Conservation (phyloP, 2,329 filamentous ascomycete species). For the Fusarium vanettenii region DNA sequence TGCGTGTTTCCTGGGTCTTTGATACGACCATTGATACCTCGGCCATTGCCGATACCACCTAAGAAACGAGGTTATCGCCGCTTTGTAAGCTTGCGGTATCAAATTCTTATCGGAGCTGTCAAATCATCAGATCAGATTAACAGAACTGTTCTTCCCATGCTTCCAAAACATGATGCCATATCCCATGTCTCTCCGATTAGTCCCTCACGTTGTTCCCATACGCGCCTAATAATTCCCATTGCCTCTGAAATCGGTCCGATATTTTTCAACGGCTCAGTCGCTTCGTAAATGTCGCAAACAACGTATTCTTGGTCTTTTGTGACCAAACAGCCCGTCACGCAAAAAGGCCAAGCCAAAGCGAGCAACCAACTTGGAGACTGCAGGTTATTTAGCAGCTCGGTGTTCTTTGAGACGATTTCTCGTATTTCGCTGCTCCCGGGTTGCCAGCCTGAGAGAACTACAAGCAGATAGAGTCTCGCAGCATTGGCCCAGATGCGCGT, state of each 20-base stretch:
- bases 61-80: background rate
- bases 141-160: background rate
- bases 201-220: background rate
- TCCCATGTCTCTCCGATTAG: constrained; percentile 14
- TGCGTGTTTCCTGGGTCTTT: background rate
- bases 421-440: background rate
- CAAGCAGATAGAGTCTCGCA: background rate
- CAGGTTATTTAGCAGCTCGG: background rate
- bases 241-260: constrained; percentile 9
- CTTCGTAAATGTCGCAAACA: background rate
- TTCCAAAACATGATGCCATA: constrained; percentile 50
- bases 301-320: background rate
- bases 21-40: background rate
- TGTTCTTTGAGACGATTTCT: background rate
- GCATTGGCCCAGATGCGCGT: constrained; percentile 13
- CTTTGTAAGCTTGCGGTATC: background rate
- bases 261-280: background rate
- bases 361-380: background rate
- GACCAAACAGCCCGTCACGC: constrained; percentile 11
- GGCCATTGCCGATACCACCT: background rate
- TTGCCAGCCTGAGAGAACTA: constrained; percentile 12
- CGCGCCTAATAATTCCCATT: background rate
- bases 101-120: background rate
- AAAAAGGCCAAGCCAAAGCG: constrained; percentile 15
- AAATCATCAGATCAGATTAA: background rate